Percentiles rank a stretch among this genome's conserved stretches.
Conservation (phyloP, 169 alveolate genomes). For the Cryptosporidium muris region DNA sequence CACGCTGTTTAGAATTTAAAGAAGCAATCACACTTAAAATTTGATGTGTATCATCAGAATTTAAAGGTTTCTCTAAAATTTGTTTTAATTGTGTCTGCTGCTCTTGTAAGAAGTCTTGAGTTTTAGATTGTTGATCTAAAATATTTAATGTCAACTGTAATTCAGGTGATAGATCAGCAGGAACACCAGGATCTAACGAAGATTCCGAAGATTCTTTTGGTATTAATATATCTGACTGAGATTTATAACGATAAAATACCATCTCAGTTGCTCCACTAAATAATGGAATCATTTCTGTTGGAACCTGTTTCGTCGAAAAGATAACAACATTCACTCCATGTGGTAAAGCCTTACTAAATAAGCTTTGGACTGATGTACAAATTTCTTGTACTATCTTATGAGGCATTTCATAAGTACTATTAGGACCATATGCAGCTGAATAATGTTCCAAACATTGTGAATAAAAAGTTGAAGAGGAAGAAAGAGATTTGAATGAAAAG, state of each 20-base stretch:
- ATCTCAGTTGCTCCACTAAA: constrained; percentile 18
- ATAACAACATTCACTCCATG: constrained; percentile 64
- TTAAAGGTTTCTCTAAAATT: constrained; percentile 41
- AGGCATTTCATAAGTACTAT: constrained; percentile 47
- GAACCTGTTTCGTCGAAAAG: constrained; percentile 52
- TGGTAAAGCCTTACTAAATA: constrained; percentile 46
- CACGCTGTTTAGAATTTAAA: constrained; percentile 23
- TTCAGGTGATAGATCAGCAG: constrained; percentile 57
- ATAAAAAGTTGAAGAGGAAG: constrained; percentile 42
- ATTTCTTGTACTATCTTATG: constrained; percentile 55
- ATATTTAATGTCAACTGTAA: constrained; percentile 40
- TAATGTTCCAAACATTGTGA: constrained; percentile 43
- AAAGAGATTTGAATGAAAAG: constrained; percentile 12
- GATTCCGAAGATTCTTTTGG: constrained; percentile 56
- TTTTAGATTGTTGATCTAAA: constrained; percentile 53
- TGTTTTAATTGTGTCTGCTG: constrained; percentile 27
- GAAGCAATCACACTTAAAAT: constrained; percentile 10
- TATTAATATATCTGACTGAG: constrained; percentile 14
- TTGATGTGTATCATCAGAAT: constrained; percentile 19
- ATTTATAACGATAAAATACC: constrained; percentile 22
- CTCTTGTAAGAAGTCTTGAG: constrained; percentile 42
- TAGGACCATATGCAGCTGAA: constrained; percentile 44
- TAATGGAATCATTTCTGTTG: constrained; percentile 46
- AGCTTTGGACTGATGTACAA: constrained; percentile 45
- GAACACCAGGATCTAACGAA: constrained; percentile 33